phyloP scores from a whole-genome alignment of 2,329 filamentous ascomycete species.

The Colletotrichum lentis region DNA sequence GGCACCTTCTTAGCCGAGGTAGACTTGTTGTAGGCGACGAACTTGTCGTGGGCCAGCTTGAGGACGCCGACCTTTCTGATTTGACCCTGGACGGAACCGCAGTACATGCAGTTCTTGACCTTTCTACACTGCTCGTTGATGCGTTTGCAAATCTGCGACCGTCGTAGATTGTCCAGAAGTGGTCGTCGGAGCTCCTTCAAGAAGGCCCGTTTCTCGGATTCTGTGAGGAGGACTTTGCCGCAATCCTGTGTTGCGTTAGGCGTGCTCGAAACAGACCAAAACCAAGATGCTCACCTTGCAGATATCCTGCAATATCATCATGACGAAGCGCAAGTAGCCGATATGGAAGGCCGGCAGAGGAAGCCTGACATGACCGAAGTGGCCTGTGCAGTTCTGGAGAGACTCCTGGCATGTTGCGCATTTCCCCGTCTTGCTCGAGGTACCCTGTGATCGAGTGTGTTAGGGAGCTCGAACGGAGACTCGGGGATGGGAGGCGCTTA shows the following conservation, averaged over 20 bases:
- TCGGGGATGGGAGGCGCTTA: slow-evolving; percentile 43
- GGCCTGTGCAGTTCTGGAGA: slow-evolving; percentile 86
- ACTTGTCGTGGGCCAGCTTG: slow-evolving; percentile 95
- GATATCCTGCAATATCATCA: slow-evolving; percentile 90
- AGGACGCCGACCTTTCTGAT: slow-evolving; percentile 93
- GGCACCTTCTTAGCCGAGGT: slow-evolving; percentile 84
- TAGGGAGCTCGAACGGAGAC: neutral
- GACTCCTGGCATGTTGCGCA: slow-evolving; percentile 86
- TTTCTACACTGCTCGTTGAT: slow-evolving; percentile 93
- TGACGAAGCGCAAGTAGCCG: slow-evolving; percentile 92
- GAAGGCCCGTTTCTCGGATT: slow-evolving; percentile 78
- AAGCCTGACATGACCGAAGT: slow-evolving; percentile 92
- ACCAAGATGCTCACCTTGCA: slow-evolving; percentile 72
- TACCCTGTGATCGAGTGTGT: slow-evolving; percentile 62
- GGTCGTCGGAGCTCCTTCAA: slow-evolving; percentile 83
- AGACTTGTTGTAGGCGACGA: slow-evolving; percentile 85
- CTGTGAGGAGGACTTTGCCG: slow-evolving; percentile 81
- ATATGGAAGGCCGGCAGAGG: slow-evolving; percentile 95
- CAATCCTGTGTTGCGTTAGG: slow-evolving; percentile 66
- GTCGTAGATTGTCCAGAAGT: slow-evolving; percentile 84
- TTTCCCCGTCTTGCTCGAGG: slow-evolving; percentile 80
- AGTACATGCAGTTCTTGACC: slow-evolving; percentile 81
- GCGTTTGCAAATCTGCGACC: slow-evolving; percentile 83
- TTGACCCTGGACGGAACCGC: slow-evolving; percentile 83
- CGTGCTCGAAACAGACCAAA: neutral